Percentiles rank a stretch among this genome's conserved stretches.
phyloP scores from a whole-genome alignment of 1,139 yeast species.

The Yamadazyma blattariae region DNA sequence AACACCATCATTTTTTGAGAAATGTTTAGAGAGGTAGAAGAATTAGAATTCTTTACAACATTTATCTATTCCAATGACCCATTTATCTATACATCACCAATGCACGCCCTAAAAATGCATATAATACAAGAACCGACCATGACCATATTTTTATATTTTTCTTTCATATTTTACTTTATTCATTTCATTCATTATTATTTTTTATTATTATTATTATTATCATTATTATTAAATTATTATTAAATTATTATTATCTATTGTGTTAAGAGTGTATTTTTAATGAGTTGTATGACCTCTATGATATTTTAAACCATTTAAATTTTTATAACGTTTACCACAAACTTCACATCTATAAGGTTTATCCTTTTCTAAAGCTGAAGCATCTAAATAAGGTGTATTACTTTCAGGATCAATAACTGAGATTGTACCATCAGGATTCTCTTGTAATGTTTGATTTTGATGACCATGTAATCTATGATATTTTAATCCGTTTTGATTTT shows the following conservation, averaged over 20 bases:
- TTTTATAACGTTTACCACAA: constrained; percentile 95
- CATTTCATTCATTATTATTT: constrained; percentile 3
- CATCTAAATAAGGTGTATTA: constrained; percentile 88
- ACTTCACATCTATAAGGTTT: constrained; percentile 98
- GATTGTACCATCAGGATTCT: constrained; percentile 90
- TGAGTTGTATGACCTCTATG: constrained; percentile 98
- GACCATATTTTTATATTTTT: neutral
- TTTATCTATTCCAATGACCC: constrained; percentile 6
- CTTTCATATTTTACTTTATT: neutral
- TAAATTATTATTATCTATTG: too few relatives aligned
- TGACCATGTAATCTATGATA: constrained; percentile 97
- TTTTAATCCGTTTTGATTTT: constrained; percentile 95
- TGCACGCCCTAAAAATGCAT: constrained; percentile 5
- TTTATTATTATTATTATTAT: constrained; percentile 1
- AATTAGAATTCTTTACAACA: neutral
- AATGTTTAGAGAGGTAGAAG: too few relatives aligned
- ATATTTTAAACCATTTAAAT: constrained; percentile 91
- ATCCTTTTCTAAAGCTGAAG: constrained; percentile 91
- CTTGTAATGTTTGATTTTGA: constrained; percentile 88
- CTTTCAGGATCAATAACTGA: constrained; percentile 92
- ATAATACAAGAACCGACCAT: constrained; percentile 7
- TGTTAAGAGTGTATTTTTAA: too few relatives aligned
- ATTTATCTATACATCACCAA: constrained; percentile 7
- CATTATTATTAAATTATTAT: constrained; percentile 1
- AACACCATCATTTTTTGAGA: too few relatives aligned